Percentiles rank a stretch among this genome's conserved stretches.
Evolutionary conservation across 192 early-diverging fungal genomes (phyloP).

Genomic region (Rhizophagus prolifer): DNA sequence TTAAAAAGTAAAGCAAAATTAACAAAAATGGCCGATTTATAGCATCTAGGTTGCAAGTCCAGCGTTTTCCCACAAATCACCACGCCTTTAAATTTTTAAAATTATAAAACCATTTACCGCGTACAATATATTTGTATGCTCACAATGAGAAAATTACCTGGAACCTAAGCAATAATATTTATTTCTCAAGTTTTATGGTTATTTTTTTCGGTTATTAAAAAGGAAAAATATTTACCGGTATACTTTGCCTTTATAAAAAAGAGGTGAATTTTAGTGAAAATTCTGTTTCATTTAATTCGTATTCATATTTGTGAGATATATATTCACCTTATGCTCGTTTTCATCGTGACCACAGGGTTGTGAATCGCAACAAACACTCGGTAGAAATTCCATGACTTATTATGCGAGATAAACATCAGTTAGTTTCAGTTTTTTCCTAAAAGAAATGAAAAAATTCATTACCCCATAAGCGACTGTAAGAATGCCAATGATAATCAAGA

Average conservation of each 20-base stretch:
- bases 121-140: not conserved
- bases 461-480: conserved; percentile 4
- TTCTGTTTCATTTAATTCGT: not conserved
- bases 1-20: not conserved
- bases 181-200: not conserved
- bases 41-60: not conserved
- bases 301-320: not conserved
- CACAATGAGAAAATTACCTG: not conserved
- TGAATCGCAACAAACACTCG: conserved; percentile 8
- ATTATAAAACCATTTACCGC: not conserved
- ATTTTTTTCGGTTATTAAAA: no score
- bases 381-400: conserved; percentile 23
- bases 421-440: not conserved
- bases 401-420: not conserved
- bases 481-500: conserved; percentile 12
- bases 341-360: conserved; percentile 12
- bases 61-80: not conserved
- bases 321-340: not conserved
- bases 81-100: not conserved
- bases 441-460: not conserved
- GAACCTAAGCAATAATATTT: not conserved
- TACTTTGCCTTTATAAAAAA: not conserved
- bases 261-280: not conserved
- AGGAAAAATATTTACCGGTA: not conserved
- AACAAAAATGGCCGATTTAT: not conserved